Evolutionary conservation across 257 asterid species (phyloP), one percentile per base, ranked within the genome.

Genomic region (Linderniella brevidens): DNA sequence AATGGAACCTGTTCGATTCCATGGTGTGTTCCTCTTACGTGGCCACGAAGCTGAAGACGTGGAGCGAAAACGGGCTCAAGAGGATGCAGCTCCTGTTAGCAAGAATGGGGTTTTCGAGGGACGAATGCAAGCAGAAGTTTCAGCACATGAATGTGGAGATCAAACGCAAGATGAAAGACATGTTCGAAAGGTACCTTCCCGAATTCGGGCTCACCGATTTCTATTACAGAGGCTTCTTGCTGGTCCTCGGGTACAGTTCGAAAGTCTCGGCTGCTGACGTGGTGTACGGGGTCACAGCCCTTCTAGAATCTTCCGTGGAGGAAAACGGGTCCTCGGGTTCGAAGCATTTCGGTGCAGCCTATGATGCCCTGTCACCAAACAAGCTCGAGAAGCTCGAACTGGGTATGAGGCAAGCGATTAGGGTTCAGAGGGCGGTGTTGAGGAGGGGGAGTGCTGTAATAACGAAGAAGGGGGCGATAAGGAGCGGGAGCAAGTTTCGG

Each of bases 381-480:
- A 85, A 76, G 51, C 76, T 76, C 0, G 95, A 90, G 53, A 85
- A 77, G 62, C 81, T 90, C 43, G 96, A 90, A 52, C 17, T 35
- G 42, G 96, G 99, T 54, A 90, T 86, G 96, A 48, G 74, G n/a
- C 86, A 82, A 50, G 96, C 99, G 20, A 90, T 90, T 59, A 82
- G 70, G 68, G 86, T 90, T 19, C 99, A 90, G 64, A 59, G 94
- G 55, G 92, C 99, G 8, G 92, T 90, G 61, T 82, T 90, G 42
- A 73, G 99, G 67, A 94, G 77, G 69, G 96, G 99, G n/a, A 85
- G 99, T 67, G 71, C 84, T 8, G 94, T 93, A 35, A 82, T 90
- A 57, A 82, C 93, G 14, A 90, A 79, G 74, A 90, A 73, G 57
- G 99, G 99, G 5, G 82, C 93, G 6, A 90, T 90, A 49, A 73